Evolutionary conservation across 2,329 filamentous ascomycete species (phyloP).

Genomic region (Alternaria burnsii): DNA sequence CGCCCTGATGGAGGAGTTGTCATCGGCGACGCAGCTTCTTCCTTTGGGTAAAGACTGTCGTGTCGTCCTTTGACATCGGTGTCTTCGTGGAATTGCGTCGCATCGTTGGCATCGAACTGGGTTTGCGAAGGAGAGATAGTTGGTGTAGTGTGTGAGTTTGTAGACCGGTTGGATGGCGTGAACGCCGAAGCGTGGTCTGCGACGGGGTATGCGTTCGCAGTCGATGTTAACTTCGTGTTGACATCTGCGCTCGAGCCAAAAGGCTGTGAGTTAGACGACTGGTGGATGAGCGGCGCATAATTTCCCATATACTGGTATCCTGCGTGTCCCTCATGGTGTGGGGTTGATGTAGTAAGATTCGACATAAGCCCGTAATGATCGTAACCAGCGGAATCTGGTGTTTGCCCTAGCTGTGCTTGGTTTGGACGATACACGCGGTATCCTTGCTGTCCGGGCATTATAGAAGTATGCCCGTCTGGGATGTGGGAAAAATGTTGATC

Average conservation of each 20-base stretch:
- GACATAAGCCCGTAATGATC: not conserved
- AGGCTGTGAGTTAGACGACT: not conserved
- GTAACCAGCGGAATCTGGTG: not conserved
- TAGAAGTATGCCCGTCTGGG: not conserved
- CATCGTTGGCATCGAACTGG: constrained; percentile 2
- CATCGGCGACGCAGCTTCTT: constrained; percentile 9
- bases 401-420: not conserved
- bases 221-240: not conserved
- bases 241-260: not conserved
- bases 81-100: not conserved
- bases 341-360: not conserved
- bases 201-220: not conserved
- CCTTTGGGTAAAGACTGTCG: constrained; percentile 2
- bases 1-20: not conserved
- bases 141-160: not conserved
- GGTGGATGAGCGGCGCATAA: not conserved
- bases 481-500: not conserved
- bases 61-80: not conserved
- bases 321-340: not conserved
- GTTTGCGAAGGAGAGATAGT: constrained; percentile 9
- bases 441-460: not conserved
- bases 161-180: constrained; percentile 1
- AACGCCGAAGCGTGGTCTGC: not conserved
- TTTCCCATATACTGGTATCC: not conserved
- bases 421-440: not conserved